A percentile compares a stretch with the other conserved stretches of the same genome.
Conservation (phyloP, 306 rosid genomes). For the Quercus wislizeni region DNA sequence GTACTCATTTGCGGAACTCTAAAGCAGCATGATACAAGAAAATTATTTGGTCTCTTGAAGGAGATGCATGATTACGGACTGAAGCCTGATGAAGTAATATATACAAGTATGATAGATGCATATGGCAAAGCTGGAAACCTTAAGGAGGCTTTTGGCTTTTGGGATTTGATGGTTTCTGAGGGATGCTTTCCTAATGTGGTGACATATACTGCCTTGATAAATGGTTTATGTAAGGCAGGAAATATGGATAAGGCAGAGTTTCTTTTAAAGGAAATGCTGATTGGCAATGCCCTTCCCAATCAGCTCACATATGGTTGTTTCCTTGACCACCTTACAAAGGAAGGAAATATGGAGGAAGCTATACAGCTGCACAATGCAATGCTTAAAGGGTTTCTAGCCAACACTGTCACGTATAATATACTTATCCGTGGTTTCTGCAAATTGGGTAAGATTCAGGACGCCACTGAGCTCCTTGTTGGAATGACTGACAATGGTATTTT, state of each 20-base stretch:
- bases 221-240: constrained; percentile 83
- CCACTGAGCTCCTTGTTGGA: constrained; percentile 55
- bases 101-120: constrained; percentile 81
- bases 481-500: constrained; percentile 63
- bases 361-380: constrained; percentile 64
- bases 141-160: constrained; percentile 54
- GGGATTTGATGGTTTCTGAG: constrained; percentile 77
- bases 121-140: constrained; percentile 67
- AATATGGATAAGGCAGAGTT: constrained; percentile 58
- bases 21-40: constrained; percentile 52
- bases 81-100: constrained; percentile 72
- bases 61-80: constrained; percentile 64
- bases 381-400: constrained; percentile 62
- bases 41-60: constrained; percentile 50
- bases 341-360: constrained; percentile 82
- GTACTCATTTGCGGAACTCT: constrained; percentile 68
- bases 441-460: constrained; percentile 70
- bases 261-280: constrained; percentile 62
- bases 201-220: constrained; percentile 78
- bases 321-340: constrained; percentile 61
- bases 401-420: constrained; percentile 73
- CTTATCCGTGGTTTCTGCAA: constrained; percentile 85
- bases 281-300: constrained; percentile 50
- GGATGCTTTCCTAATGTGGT: constrained; percentile 74
- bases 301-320: constrained; percentile 77